Percentiles rank a stretch among this genome's conserved stretches.
These are phyloP conservation scores for Aureobasidium sp. DNA, from an alignment of 2,329 filamentous ascomycete genomes.

Conservation along the genomic window DNA sequence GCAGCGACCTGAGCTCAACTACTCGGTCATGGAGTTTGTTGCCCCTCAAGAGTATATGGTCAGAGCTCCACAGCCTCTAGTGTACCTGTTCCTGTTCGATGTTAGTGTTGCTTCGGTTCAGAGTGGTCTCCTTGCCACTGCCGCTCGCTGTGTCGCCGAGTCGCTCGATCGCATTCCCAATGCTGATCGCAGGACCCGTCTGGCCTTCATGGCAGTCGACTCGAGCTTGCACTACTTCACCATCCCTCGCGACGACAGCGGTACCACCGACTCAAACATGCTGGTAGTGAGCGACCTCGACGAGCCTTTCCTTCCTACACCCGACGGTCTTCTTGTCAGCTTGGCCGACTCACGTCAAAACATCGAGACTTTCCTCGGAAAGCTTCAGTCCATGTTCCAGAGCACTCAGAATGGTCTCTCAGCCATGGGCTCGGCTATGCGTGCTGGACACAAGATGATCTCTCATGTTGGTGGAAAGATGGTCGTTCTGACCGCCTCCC, in stretches of 20 bases:
- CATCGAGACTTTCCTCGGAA: conserved; percentile 83
- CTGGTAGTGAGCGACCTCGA: conserved; percentile 91
- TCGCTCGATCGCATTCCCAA: conserved; percentile 98
- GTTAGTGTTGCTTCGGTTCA: conserved; percentile 87
- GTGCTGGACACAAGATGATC: conserved; percentile 92
- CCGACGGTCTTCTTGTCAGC: conserved; percentile 83
- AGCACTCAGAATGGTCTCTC: conserved; percentile 83
- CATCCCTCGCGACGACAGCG: conserved; percentile 79
- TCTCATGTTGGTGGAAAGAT: conserved; percentile 92
- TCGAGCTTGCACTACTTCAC: conserved; percentile 94
- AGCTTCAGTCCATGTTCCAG: conserved; percentile 93
- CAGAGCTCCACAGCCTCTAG: conserved; percentile 85
- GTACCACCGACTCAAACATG: conserved; percentile 80
- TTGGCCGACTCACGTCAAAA: conserved; percentile 82
- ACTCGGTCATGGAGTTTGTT: conserved; percentile 95
- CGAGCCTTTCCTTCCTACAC: conserved; percentile 92
- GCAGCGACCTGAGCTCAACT: conserved; percentile 87
- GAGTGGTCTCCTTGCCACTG: conserved; percentile 84
- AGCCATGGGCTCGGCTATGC: conserved; percentile 90
- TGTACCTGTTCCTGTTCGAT: conserved; percentile 92
- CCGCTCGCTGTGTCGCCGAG: conserved; percentile 86
- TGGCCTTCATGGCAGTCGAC: conserved; percentile 94
- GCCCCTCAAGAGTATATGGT: conserved; percentile 99
- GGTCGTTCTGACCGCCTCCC: conserved; percentile 77
- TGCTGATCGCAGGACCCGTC: conserved; percentile 80